Evolutionary conservation across 208 protist genomes (phyloP).

Genomic region (Acanthamoeba lugdunensis): DNA sequence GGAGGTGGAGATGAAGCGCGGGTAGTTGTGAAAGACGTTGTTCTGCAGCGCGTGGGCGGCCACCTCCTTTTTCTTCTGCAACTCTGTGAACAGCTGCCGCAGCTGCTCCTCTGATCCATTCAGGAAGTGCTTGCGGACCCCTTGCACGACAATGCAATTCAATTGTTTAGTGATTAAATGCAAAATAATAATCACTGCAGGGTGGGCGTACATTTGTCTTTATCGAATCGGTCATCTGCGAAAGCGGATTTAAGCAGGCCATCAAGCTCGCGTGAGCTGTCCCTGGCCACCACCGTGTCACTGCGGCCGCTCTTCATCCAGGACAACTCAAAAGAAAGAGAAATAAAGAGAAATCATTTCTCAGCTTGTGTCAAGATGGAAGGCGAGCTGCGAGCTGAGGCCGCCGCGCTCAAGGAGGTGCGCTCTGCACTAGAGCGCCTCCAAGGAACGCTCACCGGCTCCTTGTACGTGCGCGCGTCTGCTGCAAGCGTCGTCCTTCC

Average conservation of each 20-base stretch:
- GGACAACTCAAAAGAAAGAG: neutral
- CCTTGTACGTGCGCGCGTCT: neutral
- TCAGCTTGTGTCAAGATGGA: neutral
- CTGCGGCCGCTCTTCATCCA: neutral
- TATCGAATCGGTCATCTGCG: neutral
- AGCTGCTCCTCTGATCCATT: neutral
- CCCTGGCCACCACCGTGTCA: neutral
- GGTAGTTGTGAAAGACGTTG: conserved; percentile 38
- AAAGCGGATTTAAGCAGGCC: neutral
- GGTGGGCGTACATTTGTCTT: neutral
- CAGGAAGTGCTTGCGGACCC: neutral
- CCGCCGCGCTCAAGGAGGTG: neutral
- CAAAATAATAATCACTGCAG: too few relatives aligned
- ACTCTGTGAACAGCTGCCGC: neutral
- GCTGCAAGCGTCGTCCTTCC: too few relatives aligned
- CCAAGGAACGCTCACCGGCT: neutral
- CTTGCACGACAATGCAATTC: neutral
- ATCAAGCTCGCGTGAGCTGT: neutral
- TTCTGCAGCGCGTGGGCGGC: neutral
- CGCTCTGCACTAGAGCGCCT: neutral
- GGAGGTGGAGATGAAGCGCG: conserved; percentile 1
- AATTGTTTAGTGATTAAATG: too few relatives aligned
- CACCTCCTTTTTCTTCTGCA: conserved; percentile 1
- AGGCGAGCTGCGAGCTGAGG: neutral
- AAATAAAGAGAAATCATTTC: neutral